A percentile compares a stretch with the other conserved stretches of the same genome.
Evolutionary conservation across 1,284 basidiomycete species (phyloP).

Genomic region (Lignosus rhinocerotis): DNA sequence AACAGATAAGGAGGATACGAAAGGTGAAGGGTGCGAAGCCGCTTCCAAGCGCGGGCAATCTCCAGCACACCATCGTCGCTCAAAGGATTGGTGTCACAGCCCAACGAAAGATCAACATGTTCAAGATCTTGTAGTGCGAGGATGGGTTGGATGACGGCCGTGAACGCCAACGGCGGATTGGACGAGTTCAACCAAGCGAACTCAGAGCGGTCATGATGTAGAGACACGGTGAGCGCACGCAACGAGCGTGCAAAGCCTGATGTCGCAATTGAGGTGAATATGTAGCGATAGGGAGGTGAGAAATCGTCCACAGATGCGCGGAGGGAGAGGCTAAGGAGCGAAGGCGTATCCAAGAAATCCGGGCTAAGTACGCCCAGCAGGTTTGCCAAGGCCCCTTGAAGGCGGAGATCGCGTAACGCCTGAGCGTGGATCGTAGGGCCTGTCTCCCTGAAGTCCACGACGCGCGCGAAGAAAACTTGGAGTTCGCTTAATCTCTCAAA

Average conservation of each 20-base stretch:
- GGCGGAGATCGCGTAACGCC: background rate
- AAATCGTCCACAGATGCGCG: background rate
- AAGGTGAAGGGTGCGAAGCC: slow-evolving; percentile 4
- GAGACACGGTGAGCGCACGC: slow-evolving; percentile 4
- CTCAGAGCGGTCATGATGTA: background rate
- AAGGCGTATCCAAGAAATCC: slow-evolving; percentile 6
- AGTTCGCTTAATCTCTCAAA: slow-evolving; percentile 2
- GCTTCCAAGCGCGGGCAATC: slow-evolving; percentile 16
- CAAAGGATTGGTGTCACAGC: background rate
- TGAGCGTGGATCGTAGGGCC: background rate
- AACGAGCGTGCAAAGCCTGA: slow-evolving; percentile 7
- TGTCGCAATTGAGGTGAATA: background rate
- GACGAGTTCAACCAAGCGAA: background rate
- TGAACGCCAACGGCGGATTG: background rate
- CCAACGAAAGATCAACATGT: slow-evolving; percentile 7
- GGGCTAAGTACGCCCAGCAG: background rate
- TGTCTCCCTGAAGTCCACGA: slow-evolving; percentile 1
- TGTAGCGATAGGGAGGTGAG: background rate
- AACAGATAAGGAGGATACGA: slow-evolving; percentile 4
- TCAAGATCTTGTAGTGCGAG: slow-evolving; percentile 6
- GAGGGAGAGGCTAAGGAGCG: slow-evolving; percentile 2
- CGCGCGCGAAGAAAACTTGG: background rate
- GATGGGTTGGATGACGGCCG: slow-evolving; percentile 7
- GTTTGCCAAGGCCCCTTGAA: slow-evolving; percentile 2
- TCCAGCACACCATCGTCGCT: slow-evolving; percentile 10